These are phyloP conservation scores for Salix koriyanagi DNA, from an alignment of 345 rosid species.

Conservation along the genomic window DNA sequence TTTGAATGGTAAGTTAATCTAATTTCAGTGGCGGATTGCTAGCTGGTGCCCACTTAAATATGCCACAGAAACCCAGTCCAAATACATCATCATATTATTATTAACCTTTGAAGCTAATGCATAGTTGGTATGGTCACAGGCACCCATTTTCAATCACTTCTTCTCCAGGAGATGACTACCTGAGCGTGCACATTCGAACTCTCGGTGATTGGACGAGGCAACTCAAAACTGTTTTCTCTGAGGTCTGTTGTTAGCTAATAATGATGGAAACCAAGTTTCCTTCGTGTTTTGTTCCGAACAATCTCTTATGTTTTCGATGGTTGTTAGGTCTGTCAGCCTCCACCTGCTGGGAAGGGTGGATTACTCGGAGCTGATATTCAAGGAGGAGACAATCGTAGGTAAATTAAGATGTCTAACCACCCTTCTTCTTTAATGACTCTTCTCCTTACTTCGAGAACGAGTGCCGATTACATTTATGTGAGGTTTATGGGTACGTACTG, in stretches of 20 bases:
- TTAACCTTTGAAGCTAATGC: not conserved
- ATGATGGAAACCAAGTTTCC: not conserved
- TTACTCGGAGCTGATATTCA: slow-evolving; percentile 52
- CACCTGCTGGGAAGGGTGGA: slow-evolving; percentile 58
- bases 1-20: slow-evolving; percentile 53
- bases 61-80: not conserved
- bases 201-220: slow-evolving; percentile 89
- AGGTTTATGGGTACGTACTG: not conserved
- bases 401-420: not conserved
- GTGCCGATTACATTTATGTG: not conserved
- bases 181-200: slow-evolving; percentile 83
- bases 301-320: not conserved
- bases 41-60: not conserved
- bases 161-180: slow-evolving; percentile 77
- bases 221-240: slow-evolving; percentile 66
- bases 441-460: not conserved
- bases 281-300: not conserved
- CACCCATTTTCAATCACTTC: slow-evolving; percentile 97
- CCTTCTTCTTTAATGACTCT: not conserved
- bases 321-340: slow-evolving; percentile 50
- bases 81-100: not conserved
- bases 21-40: not conserved
- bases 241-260: slow-evolving; percentile 30
- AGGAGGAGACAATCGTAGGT: slow-evolving; percentile 39
- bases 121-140: slow-evolving; percentile 25